These are phyloP conservation scores for Citrus mangshanensis DNA, from an alignment of 345 rosid species.

Conservation along the genomic window DNA sequence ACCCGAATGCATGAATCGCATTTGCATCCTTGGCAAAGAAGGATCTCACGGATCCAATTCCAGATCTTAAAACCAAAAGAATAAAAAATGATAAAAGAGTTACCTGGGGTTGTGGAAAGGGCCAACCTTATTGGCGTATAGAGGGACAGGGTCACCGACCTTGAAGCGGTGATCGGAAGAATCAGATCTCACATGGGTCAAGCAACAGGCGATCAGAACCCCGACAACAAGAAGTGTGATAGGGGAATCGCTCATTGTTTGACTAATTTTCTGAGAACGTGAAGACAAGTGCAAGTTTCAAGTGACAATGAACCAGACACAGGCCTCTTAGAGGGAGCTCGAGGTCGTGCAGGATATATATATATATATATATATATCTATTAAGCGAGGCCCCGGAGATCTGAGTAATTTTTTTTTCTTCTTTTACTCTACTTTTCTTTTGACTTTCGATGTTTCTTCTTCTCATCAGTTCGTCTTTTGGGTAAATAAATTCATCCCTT, in stretches of 20 bases:
- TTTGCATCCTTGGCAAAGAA: not conserved
- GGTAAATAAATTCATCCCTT: too few relatives aligned
- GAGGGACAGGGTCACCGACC: constrained; percentile 29
- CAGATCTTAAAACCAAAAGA: not conserved
- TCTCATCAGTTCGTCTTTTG: too few relatives aligned
- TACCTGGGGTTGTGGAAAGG: constrained; percentile 45
- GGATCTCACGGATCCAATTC: not conserved
- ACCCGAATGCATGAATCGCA: not conserved
- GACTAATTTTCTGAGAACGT: not conserved
- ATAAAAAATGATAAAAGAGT: not conserved
- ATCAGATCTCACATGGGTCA: constrained; percentile 23
- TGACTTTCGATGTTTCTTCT: too few relatives aligned
- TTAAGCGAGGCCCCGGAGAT: too few relatives aligned
- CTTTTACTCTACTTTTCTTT: too few relatives aligned
- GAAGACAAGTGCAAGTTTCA: not conserved
- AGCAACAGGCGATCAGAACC: not conserved
- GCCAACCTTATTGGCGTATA: constrained; percentile 37
- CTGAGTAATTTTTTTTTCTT: too few relatives aligned
- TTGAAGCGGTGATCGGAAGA: constrained; percentile 38
- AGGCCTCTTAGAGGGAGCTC: too few relatives aligned
- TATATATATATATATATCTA: too few relatives aligned
- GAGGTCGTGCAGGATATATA: too few relatives aligned
- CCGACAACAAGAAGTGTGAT: not conserved
- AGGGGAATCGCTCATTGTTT: not conserved
- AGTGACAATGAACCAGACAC: not conserved